Evolutionary conservation across 1,284 basidiomycete species (phyloP), one percentile per base, ranked within the genome.

Genomic region (Stereum hirsutum): DNA sequence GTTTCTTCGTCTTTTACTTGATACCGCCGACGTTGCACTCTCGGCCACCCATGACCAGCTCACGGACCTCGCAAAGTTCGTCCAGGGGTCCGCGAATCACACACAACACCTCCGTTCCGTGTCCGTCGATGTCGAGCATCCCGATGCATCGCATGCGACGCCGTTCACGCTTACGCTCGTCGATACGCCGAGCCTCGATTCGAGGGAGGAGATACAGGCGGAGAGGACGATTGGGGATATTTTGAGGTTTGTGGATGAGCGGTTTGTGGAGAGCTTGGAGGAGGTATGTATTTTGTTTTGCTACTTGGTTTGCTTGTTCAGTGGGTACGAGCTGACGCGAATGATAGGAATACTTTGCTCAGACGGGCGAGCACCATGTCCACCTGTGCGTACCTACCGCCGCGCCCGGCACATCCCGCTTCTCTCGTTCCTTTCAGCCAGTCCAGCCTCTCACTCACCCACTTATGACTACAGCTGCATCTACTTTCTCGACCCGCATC

Each of bases 401-500:
- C 34, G 35, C 42, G 15, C 24, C 31, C 33, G 47, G 43, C 35
- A 30, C 45, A 31, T 48, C 30, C 40, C 34, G 27, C 25, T 27
- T 27, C 20, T 30, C 30, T 48, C 37, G 40, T 41, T 40, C 41
- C 47, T n/a, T n/a, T n/a, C n/a, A n/a, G n/a, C n/a, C n/a, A n/a
- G n/a, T n/a, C 34, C 38, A 34, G 39, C 38, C 30, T 39, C 48
- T 61, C 56, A 31, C 56, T 52, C 44, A 39, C 48, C 32, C 46
- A 50, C 42, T 42, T 40, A n/a, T n/a, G n/a, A n/a, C n/a, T 42
- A 25, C 61, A 87, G 84, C 49, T 87, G 84, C 55, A 75, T 89
- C 47, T 89, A 89, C 64, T 85, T 86, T 62, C 64, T 86, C 57
- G 81, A 86, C 68, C 83, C 83, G 46, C 81, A 85, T 65, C 58